These are phyloP conservation scores for Coniophora puteana DNA, from an alignment of 1,284 basidiomycete genomes.

Conservation along the genomic window DNA sequence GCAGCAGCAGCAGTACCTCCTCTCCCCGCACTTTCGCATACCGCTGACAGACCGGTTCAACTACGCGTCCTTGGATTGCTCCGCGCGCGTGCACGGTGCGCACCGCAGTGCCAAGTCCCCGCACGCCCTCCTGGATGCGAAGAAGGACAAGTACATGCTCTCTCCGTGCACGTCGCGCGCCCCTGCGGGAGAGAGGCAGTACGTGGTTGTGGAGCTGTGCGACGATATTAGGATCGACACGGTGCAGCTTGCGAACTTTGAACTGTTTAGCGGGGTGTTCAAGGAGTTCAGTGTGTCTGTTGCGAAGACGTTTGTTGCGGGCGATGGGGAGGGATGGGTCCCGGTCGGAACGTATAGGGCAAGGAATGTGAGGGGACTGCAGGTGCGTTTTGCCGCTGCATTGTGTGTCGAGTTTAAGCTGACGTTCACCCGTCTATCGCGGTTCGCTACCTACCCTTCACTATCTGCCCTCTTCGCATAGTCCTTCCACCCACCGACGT, in stretches of 20 bases:
- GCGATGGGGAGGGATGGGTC: slow-evolving; percentile 68
- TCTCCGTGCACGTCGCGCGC: slow-evolving; percentile 65
- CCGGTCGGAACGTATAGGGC: slow-evolving; percentile 77
- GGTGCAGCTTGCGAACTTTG: slow-evolving; percentile 93
- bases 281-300: slow-evolving; percentile 88
- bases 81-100: slow-evolving; percentile 84
- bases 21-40: slow-evolving; percentile 61
- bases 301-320: slow-evolving; percentile 66
- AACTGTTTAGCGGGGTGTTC: slow-evolving; percentile 98
- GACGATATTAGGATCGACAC: slow-evolving; percentile 97
- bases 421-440: not conserved
- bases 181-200: slow-evolving; percentile 53
- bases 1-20: slow-evolving; percentile 13
- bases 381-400: slow-evolving; percentile 50
- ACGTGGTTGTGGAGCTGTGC: slow-evolving; percentile 93
- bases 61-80: slow-evolving; percentile 92
- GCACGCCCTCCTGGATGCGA: slow-evolving; percentile 81
- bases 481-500: slow-evolving; percentile 76
- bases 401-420: not conserved
- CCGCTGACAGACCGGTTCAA: slow-evolving; percentile 84
- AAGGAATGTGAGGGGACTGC: slow-evolving; percentile 89
- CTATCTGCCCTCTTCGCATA: too few relatives aligned
- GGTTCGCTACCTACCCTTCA: not conserved
- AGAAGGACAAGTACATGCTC: slow-evolving; percentile 96
- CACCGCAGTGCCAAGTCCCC: slow-evolving; percentile 85